Evolutionary conservation across 108 stramenopile species (phyloP).

Genomic region (Cyclotella baltica): DNA sequence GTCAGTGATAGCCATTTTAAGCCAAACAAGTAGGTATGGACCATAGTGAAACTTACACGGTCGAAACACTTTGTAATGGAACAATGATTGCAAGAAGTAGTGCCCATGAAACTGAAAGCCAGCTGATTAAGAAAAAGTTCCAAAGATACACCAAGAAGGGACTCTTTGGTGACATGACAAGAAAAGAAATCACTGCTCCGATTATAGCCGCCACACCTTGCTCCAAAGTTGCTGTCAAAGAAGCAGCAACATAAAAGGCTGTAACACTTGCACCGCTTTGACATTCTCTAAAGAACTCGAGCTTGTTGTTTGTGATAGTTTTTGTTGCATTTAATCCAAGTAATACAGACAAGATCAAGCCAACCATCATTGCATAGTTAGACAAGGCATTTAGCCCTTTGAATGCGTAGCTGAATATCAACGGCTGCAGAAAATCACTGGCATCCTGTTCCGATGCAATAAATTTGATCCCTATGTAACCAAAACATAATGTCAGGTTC

Average conservation of each 20-base stretch:
- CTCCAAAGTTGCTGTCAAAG: conserved; percentile 48
- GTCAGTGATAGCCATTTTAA: background rate
- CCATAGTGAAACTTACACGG: conserved; percentile 46
- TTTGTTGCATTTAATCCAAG: conserved; percentile 46
- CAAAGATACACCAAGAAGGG: conserved; percentile 27
- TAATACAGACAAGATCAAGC: conserved; percentile 48
- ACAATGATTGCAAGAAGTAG: conserved; percentile 47
- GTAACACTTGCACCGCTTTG: conserved; percentile 37
- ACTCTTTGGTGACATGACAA: conserved; percentile 2
- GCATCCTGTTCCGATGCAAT: conserved; percentile 15
- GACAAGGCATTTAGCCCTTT: background rate
- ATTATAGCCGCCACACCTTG: conserved; percentile 34
- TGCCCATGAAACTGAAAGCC: conserved; percentile 54
- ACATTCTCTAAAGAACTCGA: conserved; percentile 62
- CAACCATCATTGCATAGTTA: conserved; percentile 47
- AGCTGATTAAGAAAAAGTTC: conserved; percentile 44
- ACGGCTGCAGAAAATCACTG: background rate
- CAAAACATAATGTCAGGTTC: conserved; percentile 1
- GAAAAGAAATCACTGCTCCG: conserved; percentile 44
- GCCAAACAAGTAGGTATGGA: background rate
- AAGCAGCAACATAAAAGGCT: conserved; percentile 56
- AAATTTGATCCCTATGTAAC: background rate
- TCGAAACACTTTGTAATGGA: conserved; percentile 41
- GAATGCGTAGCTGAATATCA: background rate
- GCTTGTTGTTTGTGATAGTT: conserved; percentile 41